These are phyloP conservation scores for Remersonia thermophila DNA, from an alignment of 2,329 filamentous ascomycete genomes.

Conservation along the genomic window DNA sequence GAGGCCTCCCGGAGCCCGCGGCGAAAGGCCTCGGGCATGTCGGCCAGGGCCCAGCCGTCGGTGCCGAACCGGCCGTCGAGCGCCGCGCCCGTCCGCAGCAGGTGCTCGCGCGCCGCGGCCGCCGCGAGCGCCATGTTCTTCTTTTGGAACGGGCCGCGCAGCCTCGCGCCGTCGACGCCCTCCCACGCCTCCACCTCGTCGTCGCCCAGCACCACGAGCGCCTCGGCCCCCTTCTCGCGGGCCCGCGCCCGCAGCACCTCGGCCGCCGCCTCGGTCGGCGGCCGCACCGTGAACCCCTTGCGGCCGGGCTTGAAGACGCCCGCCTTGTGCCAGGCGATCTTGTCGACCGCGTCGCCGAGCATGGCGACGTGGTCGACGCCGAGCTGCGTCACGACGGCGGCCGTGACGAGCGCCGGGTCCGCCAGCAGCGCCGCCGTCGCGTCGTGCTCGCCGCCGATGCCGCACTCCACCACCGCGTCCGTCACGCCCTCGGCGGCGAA, in stretches of 20 bases:
- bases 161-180: constrained; percentile 33
- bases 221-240: constrained; percentile 34
- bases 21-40: constrained; percentile 43
- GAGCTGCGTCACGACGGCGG: constrained; percentile 47
- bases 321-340: constrained; percentile 64
- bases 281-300: constrained; percentile 45
- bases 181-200: constrained; percentile 36
- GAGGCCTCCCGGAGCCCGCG: constrained; percentile 53
- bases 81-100: constrained; percentile 30
- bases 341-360: constrained; percentile 49
- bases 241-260: constrained; percentile 47
- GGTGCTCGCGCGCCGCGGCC: constrained; percentile 36
- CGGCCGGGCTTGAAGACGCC: constrained; percentile 54
- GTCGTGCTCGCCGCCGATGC: constrained; percentile 56
- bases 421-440: constrained; percentile 42
- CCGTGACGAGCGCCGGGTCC: constrained; percentile 43
- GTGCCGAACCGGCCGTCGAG: constrained; percentile 13
- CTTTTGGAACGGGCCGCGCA: constrained; percentile 45
- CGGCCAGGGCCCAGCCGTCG: constrained; percentile 8
- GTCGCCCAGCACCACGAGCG: constrained; percentile 36
- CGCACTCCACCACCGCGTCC: constrained; percentile 52
- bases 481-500: constrained; percentile 53
- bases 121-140: constrained; percentile 39
- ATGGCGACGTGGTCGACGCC: constrained; percentile 56
- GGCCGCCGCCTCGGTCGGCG: constrained; percentile 30